These are phyloP conservation scores for Otatea glauca DNA, from an alignment of 176 grass and related monocot genomes.

Conservation along the genomic window DNA sequence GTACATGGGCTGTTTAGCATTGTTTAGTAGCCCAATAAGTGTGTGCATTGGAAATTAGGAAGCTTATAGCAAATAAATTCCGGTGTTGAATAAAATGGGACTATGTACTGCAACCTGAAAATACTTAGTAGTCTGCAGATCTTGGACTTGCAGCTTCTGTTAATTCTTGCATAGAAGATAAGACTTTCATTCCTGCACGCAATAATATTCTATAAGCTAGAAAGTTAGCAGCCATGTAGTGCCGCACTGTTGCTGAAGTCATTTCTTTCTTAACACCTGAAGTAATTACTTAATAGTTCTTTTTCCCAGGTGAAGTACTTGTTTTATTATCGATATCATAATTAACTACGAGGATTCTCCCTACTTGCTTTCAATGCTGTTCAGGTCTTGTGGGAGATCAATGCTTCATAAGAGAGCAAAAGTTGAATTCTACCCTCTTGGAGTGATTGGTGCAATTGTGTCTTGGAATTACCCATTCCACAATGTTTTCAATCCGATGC, in stretches of 20 bases:
- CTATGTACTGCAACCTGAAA: neutral
- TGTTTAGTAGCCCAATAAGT: neutral
- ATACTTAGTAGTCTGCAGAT: conserved; percentile 9
- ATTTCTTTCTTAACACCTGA: conserved; percentile 26
- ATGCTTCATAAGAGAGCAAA: conserved; percentile 96
- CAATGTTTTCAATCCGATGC: conserved; percentile 94
- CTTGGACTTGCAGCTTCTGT: conserved; percentile 8
- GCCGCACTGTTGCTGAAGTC: neutral
- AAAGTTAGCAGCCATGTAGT: neutral
- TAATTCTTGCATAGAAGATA: conserved; percentile 19
- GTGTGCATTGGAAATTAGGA: neutral
- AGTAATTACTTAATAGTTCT: neutral
- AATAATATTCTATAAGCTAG: conserved; percentile 18
- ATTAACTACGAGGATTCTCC: neutral
- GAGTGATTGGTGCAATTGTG: conserved; percentile 95
- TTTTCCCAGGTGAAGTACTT: neutral
- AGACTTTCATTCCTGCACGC: neutral
- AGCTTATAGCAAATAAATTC: neutral
- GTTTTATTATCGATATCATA: neutral
- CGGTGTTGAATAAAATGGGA: neutral
- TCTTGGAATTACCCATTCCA: conserved; percentile 99
- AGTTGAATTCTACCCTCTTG: conserved; percentile 96
- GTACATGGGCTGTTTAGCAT: neutral
- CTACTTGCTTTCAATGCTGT: conserved; percentile 26
- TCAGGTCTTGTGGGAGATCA: conserved; percentile 78